Evolutionary conservation across 192 early-diverging fungal species (phyloP), one percentile per base, ranked within the genome.

Genomic region (Coemansia sp.): DNA sequence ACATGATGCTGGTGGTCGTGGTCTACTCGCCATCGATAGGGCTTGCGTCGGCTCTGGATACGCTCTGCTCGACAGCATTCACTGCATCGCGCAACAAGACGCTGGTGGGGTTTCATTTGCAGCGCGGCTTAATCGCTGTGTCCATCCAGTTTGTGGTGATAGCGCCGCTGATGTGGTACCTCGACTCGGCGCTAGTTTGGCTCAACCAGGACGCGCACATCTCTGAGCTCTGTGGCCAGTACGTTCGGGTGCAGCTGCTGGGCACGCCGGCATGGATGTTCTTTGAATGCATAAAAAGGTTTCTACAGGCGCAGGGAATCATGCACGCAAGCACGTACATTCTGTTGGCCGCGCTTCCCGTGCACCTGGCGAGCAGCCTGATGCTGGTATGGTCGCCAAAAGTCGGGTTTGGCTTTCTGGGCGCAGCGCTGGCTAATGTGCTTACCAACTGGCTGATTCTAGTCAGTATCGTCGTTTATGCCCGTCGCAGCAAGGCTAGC

Each of bases 281-380:
- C 18, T 90, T 91, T 84, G 94, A 97, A 62, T 92, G 90, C 69
- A 68, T 94, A 52, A 92, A 94, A 69, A 86, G 92, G 61, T 97
- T 85, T 67, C 80, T 97, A 25, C 92, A 96, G 67, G 88, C 90
- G 0, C 96, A 98, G 83, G 95, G 90, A 61, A 89, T 90, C 69
- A 95, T 98, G 96, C 84, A 90, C 30, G 92, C 91, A 1, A 85
- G 84, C 36, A 92, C 94, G 30, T 85, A 83, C 60, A 86, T 96
- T 18, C 82, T 94, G 30, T 50, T 89, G 22, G 74, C 90, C 49
- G 87, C 87, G 3, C 63, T 90, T 28, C 92, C 91, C 7, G 56
- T 94, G 51, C 94, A 94, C 66, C 69, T 91, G 0, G 60, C 89
- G 25, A 69, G 90, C 62, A 94, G 90, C 76, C 96, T 92, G 56